Evolutionary conservation across 306 rosid species (phyloP), one percentile per base, ranked within the genome.

Genomic region (Sindora glabra): DNA sequence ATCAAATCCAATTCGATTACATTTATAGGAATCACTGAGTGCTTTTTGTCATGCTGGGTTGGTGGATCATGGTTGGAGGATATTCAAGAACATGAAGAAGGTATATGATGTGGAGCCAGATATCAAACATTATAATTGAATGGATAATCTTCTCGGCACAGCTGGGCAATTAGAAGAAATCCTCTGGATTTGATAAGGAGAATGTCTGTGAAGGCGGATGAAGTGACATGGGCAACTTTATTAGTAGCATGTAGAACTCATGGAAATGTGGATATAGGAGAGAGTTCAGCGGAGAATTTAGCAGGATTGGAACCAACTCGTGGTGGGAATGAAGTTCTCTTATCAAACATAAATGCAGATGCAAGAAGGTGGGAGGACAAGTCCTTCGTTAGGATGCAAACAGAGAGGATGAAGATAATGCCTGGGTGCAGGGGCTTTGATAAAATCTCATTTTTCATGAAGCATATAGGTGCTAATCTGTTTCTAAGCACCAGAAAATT

Each of bases 21-120:
- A 48, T 88, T 88, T 70, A 60, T 91, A 0, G 95, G 96, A 25
- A 90, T 91, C 45, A n/a, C 80, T 88, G 10, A 77, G 86, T 51
- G 95, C 98, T 27, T 91, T 96, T 76, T 87, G 92, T 69, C 96
- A 91, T 64, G 81, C 92, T 6, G 98, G 98, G 36, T 68, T 88
- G 56, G 86, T 85, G 62, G 89, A 74, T 64, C 66, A 48, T 0
- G 96, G 96, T 47, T 75, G 80, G 83, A 79, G 71, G 57, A 76
- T 83, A 65, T 91, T 91, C 60, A 62, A 62, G 72, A 79, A 72
- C 64, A 91, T 91, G 98, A 85, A 79, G 58, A 72, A 63, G 53
- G 75, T 75, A 25, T 78, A 86, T 66, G 68, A 72, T 33, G n/a
- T 88, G 48, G 86, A 88, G 77, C 96, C 98, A 40, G 82, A 81